Percentiles rank a stretch among this genome's conserved stretches.
phyloP scores from a whole-genome alignment of 345 rosid species.

The Eucalyptus tenuipes region DNA sequence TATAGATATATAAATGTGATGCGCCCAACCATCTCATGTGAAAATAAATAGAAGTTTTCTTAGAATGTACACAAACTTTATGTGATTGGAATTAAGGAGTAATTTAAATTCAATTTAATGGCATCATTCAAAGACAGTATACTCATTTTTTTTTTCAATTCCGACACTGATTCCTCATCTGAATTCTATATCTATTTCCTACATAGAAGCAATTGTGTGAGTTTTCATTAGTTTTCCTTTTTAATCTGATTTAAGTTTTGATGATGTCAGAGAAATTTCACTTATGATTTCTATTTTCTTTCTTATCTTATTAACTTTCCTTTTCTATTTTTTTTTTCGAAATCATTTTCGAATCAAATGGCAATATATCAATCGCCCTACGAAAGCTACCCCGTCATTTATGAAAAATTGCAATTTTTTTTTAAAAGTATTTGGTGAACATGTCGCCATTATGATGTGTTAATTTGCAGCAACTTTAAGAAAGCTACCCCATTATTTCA shows the following conservation, averaged over 20 bases:
- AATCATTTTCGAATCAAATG: neutral
- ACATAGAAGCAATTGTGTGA: neutral
- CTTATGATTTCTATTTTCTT: neutral
- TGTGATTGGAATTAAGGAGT: neutral
- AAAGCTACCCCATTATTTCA: neutral
- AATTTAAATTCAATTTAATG: neutral
- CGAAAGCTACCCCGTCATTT: neutral
- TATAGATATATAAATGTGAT: neutral
- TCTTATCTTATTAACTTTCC: neutral
- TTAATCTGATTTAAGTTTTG: neutral
- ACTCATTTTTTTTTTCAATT: neutral
- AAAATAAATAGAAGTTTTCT: neutral
- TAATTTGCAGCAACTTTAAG: neutral
- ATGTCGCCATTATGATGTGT: neutral
- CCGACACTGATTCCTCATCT: neutral
- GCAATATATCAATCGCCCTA: neutral
- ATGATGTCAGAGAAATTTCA: neutral
- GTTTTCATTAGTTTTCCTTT: neutral
- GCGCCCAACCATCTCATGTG: neutral
- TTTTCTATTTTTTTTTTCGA: neutral
- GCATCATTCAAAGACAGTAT: neutral
- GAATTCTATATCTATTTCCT: neutral
- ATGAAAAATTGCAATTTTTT: neutral
- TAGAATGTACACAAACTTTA: neutral
- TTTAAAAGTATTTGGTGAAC: neutral